These are phyloP conservation scores for Phyllachora maydis DNA, from an alignment of 2,329 filamentous ascomycete genomes.

Conservation along the genomic window DNA sequence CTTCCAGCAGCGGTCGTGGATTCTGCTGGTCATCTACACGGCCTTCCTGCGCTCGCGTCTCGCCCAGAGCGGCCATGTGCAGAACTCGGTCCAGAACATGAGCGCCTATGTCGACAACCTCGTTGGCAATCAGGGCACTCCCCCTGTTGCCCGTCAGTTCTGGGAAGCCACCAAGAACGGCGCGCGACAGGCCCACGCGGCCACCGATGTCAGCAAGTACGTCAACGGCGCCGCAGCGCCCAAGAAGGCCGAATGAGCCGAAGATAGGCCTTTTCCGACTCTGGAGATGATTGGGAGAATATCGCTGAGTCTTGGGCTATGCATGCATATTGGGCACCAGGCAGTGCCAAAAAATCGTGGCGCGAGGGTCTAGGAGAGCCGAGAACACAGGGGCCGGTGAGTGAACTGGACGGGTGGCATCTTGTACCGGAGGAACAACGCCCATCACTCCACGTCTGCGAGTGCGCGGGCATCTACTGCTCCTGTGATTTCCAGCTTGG, in stretches of 20 bases:
- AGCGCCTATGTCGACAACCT: slow-evolving; percentile 61
- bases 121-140: slow-evolving; percentile 70
- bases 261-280: slow-evolving; percentile 1
- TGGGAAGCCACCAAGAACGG: slow-evolving; percentile 66
- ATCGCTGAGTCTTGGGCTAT: too few relatives aligned
- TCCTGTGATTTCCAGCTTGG: too few relatives aligned
- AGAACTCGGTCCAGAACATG: slow-evolving; percentile 54
- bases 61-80: slow-evolving; percentile 82
- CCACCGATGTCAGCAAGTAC: slow-evolving; percentile 63
- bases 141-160: slow-evolving; percentile 54
- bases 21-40: slow-evolving; percentile 70
- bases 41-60: slow-evolving; percentile 81
- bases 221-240: slow-evolving; percentile 32
- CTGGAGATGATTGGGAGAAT: background rate
- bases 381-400: too few relatives aligned
- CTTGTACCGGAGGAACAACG: too few relatives aligned
- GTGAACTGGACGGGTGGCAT: too few relatives aligned
- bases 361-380: too few relatives aligned
- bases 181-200: slow-evolving; percentile 54
- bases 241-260: slow-evolving; percentile 46
- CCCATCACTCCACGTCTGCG: too few relatives aligned
- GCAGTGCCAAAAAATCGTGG: too few relatives aligned
- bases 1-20: slow-evolving; percentile 82
- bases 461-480: too few relatives aligned
- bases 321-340: too few relatives aligned